Percentiles rank a stretch among this genome's conserved stretches.
Evolutionary conservation across 179 eudicot genomes (phyloP).

Genomic region (Actinidia arguta): DNA sequence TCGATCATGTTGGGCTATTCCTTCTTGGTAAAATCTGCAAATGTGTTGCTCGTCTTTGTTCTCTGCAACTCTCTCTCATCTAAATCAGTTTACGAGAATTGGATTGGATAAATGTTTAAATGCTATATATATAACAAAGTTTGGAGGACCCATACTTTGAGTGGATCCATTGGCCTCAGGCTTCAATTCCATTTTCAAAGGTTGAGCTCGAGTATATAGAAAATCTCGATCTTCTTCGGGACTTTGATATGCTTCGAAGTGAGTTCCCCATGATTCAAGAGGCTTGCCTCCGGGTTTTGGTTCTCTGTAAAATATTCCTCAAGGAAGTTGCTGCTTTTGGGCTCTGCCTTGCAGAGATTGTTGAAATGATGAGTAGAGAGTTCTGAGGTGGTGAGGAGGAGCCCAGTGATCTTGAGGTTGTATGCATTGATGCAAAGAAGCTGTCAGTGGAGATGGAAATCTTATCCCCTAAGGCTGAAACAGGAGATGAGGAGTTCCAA

Average conservation of each 20-base stretch:
- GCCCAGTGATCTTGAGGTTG: conserved; percentile 68
- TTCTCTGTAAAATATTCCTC: conserved; percentile 56
- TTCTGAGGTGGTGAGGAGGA: conserved; percentile 52
- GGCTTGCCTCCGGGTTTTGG: conserved; percentile 61
- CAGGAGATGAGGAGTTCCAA: conserved; percentile 38
- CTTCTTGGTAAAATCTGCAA: too few species aligned
- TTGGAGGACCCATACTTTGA: conserved; percentile 75
- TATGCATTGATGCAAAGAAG: conserved; percentile 54
- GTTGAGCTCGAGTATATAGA: conserved; percentile 63
- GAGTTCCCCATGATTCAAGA: conserved; percentile 71
- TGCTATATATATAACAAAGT: too few species aligned
- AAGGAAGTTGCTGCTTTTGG: conserved; percentile 66
- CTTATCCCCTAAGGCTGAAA: conserved; percentile 29
- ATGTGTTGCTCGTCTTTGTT: too few species aligned
- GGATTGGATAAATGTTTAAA: too few species aligned
- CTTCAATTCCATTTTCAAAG: conserved; percentile 69
- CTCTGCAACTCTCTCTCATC: too few species aligned
- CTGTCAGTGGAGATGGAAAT: conserved; percentile 35
- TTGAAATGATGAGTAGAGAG: conserved; percentile 79
- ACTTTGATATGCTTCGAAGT: conserved; percentile 53
- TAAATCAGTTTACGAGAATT: too few species aligned
- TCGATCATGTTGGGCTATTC: too few species aligned
- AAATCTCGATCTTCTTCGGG: conserved; percentile 53
- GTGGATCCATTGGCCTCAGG: conserved; percentile 85
- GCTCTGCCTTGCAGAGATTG: conserved; percentile 71